phyloP scores from a whole-genome alignment of 1,139 yeast genomes.

The Hyphopichia wangnamkhiaoensis region DNA sequence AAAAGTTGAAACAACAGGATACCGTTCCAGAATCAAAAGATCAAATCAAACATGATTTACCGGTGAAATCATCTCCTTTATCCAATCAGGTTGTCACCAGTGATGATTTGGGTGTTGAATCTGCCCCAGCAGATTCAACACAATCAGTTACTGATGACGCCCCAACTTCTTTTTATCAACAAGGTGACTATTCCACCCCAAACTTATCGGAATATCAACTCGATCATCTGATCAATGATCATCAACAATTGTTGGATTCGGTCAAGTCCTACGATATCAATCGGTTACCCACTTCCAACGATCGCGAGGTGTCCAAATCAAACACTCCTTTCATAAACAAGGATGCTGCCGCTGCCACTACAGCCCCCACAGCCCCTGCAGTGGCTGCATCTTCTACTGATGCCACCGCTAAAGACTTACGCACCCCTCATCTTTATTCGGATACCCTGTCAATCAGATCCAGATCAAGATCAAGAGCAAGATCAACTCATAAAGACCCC shows the following conservation, averaged over 20 bases:
- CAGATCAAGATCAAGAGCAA: constrained; percentile 23
- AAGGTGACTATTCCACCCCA: constrained; percentile 41
- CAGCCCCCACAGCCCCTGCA: background rate
- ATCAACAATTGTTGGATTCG: constrained; percentile 35
- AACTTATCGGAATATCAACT: constrained; percentile 50
- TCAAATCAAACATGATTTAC: background rate
- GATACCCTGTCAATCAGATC: constrained; percentile 35
- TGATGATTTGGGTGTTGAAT: background rate
- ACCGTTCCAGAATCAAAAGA: too few species aligned
- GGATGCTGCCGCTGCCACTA: constrained; percentile 1
- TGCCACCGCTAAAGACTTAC: constrained; percentile 24
- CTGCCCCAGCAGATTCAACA: background rate
- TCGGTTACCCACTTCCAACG: constrained; percentile 26
- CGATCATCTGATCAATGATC: constrained; percentile 41
- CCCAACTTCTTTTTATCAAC: background rate
- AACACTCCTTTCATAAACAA: constrained; percentile 4
- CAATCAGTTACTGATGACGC: background rate
- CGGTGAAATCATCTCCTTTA: constrained; percentile 2
- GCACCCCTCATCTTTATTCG: constrained; percentile 48
- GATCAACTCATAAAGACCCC: constrained; percentile 16
- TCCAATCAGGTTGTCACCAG: background rate
- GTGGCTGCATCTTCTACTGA: too few species aligned
- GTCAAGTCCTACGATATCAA: constrained; percentile 43
- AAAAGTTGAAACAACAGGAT: background rate
- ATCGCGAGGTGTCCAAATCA: constrained; percentile 5